Evolutionary conservation across 1,284 basidiomycete genomes (phyloP), one percentile per base, ranked within the genome.

Genomic region (Moesziomyces parantarcticus): DNA sequence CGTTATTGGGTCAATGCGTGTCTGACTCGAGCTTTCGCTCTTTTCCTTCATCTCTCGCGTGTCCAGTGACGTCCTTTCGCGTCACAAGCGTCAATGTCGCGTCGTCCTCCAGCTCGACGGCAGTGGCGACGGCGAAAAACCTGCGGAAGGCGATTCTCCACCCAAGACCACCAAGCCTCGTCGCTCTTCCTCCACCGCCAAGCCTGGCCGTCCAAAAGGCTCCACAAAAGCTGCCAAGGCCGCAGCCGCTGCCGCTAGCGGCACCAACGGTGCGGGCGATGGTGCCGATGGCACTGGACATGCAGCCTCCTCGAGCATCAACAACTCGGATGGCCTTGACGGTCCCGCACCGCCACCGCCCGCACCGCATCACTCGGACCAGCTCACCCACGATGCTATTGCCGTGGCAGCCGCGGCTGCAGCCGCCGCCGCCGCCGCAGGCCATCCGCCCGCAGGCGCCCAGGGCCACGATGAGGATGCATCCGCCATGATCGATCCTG

Each of bases 31-130:
- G 1, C 29, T 13, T 32, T 32, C 29, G 29, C 11, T 32, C 29
- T 8, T 23, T 50, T 34, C 39, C 22, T 14, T 5, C 50, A 34
- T 54, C n/a, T 21, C 39, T 11, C 29, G 20, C 49, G 7, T 41
- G 5, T 18, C 1, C 54, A 78, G 81, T 52, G 81, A 83, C 41
- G 81, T 83, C 1, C 65, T 83, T 5, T 78, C 77, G 20, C 77
- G 81, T 18, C 81, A 83, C 70, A 82, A 77, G 64, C 70, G 76
- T 25, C 81, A 83, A 51, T 83, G 81, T 50, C 73, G 75, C 11
- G 74, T 77, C 23, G 72, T 79, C 25, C 63, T 80, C 3, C 70
- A 73, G 48, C 55, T 58, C 18, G 70, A 73, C 22, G 64, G 59
- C 49, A 59, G 65, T 6, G 77, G 49, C 21, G 74, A 77, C 14